These are phyloP conservation scores for Dovyalis caffra DNA, from an alignment of 345 rosid species.

Conservation along the genomic window DNA sequence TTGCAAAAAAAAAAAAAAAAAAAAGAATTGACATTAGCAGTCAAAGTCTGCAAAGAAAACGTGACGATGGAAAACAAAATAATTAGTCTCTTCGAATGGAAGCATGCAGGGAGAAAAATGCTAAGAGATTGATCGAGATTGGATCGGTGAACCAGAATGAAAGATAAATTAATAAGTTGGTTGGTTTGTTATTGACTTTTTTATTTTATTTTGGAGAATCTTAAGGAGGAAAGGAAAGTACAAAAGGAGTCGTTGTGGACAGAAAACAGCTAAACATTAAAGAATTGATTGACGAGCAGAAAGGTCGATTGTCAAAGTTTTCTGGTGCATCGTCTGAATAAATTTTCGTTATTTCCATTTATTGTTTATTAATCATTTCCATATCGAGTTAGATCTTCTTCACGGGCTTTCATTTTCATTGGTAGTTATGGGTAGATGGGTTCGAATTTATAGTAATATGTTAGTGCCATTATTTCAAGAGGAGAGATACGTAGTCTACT, in stretches of 20 bases:
- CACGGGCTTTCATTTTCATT: background rate
- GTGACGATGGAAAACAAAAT: background rate
- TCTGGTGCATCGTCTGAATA: background rate
- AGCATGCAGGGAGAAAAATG: background rate
- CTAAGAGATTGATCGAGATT: background rate
- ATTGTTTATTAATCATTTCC: background rate
- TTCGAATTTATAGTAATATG: background rate
- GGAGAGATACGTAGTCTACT: background rate
- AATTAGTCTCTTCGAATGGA: background rate
- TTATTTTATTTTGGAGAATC: background rate
- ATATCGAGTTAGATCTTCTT: background rate
- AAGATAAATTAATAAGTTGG: background rate
- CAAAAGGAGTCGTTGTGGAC: background rate
- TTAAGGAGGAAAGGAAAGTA: background rate
- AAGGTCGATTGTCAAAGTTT: background rate
- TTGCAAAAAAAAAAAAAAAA: background rate
- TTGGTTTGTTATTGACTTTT: conserved; percentile 6
- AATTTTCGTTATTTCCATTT: background rate
- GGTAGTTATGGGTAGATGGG: background rate
- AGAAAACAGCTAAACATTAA: background rate
- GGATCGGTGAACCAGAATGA: conserved; percentile 7
- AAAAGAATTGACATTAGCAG: background rate
- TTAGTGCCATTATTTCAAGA: background rate
- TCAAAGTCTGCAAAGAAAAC: background rate
- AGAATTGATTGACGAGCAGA: conserved; percentile 11